A percentile compares a stretch with the other conserved stretches of the same genome.
These are phyloP conservation scores for Chalciporus piperatus DNA, from an alignment of 768 basidiomycete species.

Conservation along the genomic window DNA sequence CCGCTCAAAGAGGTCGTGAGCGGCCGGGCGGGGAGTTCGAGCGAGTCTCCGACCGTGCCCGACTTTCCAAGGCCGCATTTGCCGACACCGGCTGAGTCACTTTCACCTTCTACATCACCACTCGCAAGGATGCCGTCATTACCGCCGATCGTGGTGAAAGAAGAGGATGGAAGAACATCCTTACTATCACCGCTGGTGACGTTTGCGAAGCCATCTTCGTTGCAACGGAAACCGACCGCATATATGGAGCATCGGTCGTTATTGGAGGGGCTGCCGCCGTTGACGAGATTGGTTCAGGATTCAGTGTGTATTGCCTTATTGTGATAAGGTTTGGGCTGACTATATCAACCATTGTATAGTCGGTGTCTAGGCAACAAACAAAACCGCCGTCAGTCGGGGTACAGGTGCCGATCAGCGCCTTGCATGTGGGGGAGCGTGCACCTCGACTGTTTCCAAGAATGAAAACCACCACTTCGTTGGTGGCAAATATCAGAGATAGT, in stretches of 20 bases:
- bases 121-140: constrained; percentile 22
- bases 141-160: constrained; percentile 30
- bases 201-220: not conserved
- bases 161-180: constrained; percentile 15
- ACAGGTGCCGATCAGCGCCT: not conserved
- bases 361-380: not conserved
- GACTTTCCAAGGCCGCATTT: constrained; percentile 21
- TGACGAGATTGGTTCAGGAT: not conserved
- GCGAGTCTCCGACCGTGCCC: constrained; percentile 14
- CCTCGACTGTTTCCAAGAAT: not conserved
- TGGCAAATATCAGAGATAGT: constrained; percentile 11
- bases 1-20: not conserved
- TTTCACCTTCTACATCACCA: constrained; percentile 16
- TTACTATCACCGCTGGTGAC: constrained; percentile 1
- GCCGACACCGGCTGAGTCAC: constrained; percentile 28
- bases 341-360: not conserved
- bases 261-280: constrained; percentile 4
- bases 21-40: not conserved
- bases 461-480: constrained; percentile 4
- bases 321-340: not conserved
- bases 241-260: not conserved
- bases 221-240: not conserved
- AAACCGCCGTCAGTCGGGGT: not conserved
- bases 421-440: not conserved
- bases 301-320: constrained; percentile 6